Percentiles rank a stretch among this genome's conserved stretches.
phyloP scores from a whole-genome alignment of 768 basidiomycete genomes.

The Leccinellum rugosiceps region DNA sequence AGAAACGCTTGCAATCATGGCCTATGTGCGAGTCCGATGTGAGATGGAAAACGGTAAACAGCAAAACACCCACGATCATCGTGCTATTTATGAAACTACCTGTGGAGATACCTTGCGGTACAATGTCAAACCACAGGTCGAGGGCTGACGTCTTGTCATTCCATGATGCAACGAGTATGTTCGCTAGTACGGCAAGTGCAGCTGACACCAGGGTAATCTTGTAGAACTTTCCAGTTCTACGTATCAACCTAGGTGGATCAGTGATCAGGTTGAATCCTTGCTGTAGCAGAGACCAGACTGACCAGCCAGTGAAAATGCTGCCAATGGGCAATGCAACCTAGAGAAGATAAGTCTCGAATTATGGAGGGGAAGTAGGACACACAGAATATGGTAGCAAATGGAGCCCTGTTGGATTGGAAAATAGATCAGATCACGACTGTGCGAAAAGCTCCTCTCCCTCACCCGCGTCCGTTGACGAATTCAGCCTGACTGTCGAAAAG shows the following conservation, averaged over 20 bases:
- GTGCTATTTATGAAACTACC: constrained; percentile 81
- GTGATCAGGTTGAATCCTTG: no score
- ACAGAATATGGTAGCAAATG: constrained; percentile 51
- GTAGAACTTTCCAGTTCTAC: no score
- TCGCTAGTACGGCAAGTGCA: constrained; percentile 54
- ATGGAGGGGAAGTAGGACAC: constrained; percentile 25
- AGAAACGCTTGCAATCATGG: constrained; percentile 79
- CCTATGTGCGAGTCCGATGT: constrained; percentile 41
- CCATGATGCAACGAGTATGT: constrained; percentile 63
- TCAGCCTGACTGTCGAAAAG: no score
- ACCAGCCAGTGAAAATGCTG: constrained; percentile 87
- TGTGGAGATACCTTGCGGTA: constrained; percentile 82
- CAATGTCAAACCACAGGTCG: constrained; percentile 74
- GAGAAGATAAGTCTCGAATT: constrained; percentile 6
- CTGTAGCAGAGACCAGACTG: constrained; percentile 23
- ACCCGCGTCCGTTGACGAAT: no score
- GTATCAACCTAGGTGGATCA: no score
- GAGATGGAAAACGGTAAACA: constrained; percentile 1
- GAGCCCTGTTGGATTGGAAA: no score
- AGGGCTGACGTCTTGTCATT: constrained; percentile 52
- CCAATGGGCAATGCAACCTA: constrained; percentile 80
- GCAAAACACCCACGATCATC: constrained; percentile 58
- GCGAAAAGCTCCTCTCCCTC: no score
- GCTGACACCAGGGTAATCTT: constrained; percentile 37
- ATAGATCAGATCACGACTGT: no score